These are phyloP conservation scores for Saccharomycodes ludwigii DNA, from an alignment of 805 yeast genomes.

Conservation along the genomic window DNA sequence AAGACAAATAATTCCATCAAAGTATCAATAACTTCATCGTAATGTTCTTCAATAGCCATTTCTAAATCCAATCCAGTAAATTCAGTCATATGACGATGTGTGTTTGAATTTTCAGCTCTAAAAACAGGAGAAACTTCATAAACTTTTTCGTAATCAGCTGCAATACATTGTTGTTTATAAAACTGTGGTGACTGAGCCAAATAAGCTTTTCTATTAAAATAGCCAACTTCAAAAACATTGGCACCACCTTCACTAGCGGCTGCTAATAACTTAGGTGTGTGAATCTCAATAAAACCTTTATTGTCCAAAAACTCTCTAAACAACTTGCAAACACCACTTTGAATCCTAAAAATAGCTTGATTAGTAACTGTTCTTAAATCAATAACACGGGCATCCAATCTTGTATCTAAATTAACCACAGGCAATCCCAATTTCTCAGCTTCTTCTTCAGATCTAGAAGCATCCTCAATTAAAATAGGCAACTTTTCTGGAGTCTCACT, in stretches of 20 bases:
- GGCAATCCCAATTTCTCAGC: slow-evolving; percentile 89
- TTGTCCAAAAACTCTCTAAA: slow-evolving; percentile 76
- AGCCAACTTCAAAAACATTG: slow-evolving; percentile 85
- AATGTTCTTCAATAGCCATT: slow-evolving; percentile 97
- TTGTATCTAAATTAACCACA: slow-evolving; percentile 89
- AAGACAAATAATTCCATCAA: slow-evolving; percentile 68
- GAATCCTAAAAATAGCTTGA: slow-evolving; percentile 93
- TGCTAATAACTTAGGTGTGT: slow-evolving; percentile 90
- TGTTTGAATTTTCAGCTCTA: slow-evolving; percentile 98
- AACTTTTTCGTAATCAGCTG: slow-evolving; percentile 94
- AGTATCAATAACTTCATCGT: slow-evolving; percentile 71
- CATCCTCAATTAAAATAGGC: slow-evolving; percentile 94
- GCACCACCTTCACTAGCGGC: slow-evolving; percentile 98
- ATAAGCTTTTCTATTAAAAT: slow-evolving; percentile 86
- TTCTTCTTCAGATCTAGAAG: slow-evolving; percentile 86
- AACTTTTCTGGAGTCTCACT: slow-evolving; percentile 85
- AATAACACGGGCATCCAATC: slow-evolving; percentile 89
- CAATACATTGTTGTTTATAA: slow-evolving; percentile 95
- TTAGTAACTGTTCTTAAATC: slow-evolving; percentile 95
- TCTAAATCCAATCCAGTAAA: slow-evolving; percentile 95
- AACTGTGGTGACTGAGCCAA: slow-evolving; percentile 98
- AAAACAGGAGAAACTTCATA: slow-evolving; percentile 96
- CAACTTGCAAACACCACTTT: slow-evolving; percentile 75
- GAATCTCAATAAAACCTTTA: slow-evolving; percentile 76
- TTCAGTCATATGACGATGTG: slow-evolving; percentile 99